phyloP scores from a whole-genome alignment of 1,284 basidiomycete species.

The Moesziomyces antarcticus region DNA sequence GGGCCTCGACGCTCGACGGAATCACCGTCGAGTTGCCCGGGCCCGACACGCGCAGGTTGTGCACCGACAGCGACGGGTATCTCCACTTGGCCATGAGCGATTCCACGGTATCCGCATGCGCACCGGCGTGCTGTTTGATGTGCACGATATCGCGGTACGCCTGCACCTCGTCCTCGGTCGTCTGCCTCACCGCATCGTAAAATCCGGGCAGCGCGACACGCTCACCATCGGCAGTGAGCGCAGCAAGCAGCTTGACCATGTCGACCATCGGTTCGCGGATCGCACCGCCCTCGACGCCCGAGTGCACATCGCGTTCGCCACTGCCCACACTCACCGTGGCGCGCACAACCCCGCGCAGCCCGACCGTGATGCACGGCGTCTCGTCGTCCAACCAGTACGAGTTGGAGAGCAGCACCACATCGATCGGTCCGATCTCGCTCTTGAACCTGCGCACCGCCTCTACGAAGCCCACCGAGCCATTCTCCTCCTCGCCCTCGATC shows the following conservation, averaged over 20 bases:
- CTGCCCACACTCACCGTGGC: slow-evolving; percentile 77
- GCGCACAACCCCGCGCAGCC: slow-evolving; percentile 90
- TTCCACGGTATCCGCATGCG: slow-evolving; percentile 29
- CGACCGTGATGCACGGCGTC: slow-evolving; percentile 94
- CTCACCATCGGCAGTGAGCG: slow-evolving; percentile 73
- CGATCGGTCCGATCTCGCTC: slow-evolving; percentile 54
- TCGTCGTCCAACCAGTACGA: slow-evolving; percentile 97
- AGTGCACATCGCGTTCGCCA: slow-evolving; percentile 80
- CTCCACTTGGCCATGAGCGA: slow-evolving; percentile 61
- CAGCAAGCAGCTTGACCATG: slow-evolving; percentile 82
- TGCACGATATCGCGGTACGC: slow-evolving; percentile 66
- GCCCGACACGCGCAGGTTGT: slow-evolving; percentile 52
- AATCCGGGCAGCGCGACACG: slow-evolving; percentile 82
- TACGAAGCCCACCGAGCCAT: slow-evolving; percentile 85
- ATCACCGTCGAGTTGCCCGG: slow-evolving; percentile 61
- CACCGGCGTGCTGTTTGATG: slow-evolving; percentile 26
- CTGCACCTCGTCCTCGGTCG: slow-evolving; percentile 50
- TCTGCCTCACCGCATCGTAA: slow-evolving; percentile 73
- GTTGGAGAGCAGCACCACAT: slow-evolving; percentile 72
- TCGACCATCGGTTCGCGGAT: slow-evolving; percentile 90
- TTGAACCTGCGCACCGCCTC: slow-evolving; percentile 80
- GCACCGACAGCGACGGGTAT: slow-evolving; percentile 57
- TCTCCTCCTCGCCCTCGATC: slow-evolving; percentile 96
- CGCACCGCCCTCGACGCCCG: slow-evolving; percentile 91
- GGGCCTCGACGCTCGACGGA: slow-evolving; percentile 52